Base-by-base conservation (phyloP, 345 rosid species). In the Passiflora organensis region DNA sequence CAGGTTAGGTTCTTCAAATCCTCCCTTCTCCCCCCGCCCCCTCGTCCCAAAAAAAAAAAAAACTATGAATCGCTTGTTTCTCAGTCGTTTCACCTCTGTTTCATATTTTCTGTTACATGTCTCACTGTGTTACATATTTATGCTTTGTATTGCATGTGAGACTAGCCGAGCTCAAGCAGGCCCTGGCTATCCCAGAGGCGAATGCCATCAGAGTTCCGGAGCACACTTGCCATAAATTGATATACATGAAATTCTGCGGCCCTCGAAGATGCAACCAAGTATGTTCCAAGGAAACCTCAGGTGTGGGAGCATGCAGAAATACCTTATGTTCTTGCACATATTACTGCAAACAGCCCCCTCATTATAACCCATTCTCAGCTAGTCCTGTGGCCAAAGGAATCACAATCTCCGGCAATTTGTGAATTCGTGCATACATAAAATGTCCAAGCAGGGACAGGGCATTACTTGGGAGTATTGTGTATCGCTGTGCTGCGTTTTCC, bases 311-410 rank as follows among this genome's bases (percentile, higher is more conserved):
- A 8, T 81, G 82, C 76, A 71, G 60, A 62, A 65, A 64, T 38
- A 23, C 63, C 15, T 10, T 25, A 18, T 80, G 84, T 43, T 60
- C 45, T 43, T 80, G 84, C 52, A 59, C 77, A 1, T 79, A 52
- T 41, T 79, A 68, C 44, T 79, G 84, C 58, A 76, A 58, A 58
- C 58, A 59, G 32, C 84, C 84, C 18, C 81, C 81, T 28, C 13
- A n/a, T n/a, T 45, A 39, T 57, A 28, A 45, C 28, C 5, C 48
- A 22, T 22, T 6, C 15, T 28, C n/a, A n/a, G n/a, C n/a, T n/a
- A n/a, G n/a, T n/a, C n/a, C n/a, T n/a, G n/a, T n/a, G n/a, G n/a
- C n/a, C n/a, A n/a, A n/a, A n/a, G n/a, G n/a, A n/a, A n/a, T n/a
- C n/a, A n/a, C n/a, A n/a, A n/a, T n/a, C n/a, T n/a, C n/a, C n/a